Percentiles rank a stretch among this genome's conserved stretches.
These are phyloP conservation scores for Sicyos edulis DNA, from an alignment of 306 rosid species.

Conservation along the genomic window DNA sequence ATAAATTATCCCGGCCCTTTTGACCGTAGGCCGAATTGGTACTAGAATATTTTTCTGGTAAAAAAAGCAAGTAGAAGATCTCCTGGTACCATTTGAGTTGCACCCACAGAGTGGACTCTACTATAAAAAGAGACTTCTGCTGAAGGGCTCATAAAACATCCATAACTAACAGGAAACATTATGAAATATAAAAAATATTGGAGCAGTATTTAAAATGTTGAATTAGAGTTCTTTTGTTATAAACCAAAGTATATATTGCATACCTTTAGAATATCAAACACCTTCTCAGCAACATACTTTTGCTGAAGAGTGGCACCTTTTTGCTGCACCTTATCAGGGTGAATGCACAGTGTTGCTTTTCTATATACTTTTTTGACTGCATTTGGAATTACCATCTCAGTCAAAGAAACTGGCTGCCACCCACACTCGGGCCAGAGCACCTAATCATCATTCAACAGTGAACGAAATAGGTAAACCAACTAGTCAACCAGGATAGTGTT, in stretches of 20 bases:
- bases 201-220: neutral
- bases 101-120: neutral
- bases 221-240: neutral
- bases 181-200: neutral
- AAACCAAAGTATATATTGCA: neutral
- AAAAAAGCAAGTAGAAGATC: neutral
- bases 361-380: conserved; percentile 81
- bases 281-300: conserved; percentile 92
- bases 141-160: neutral
- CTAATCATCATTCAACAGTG: conserved; percentile 40
- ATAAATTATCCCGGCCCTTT: too few species aligned
- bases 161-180: neutral
- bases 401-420: conserved; percentile 92
- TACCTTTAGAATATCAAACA: conserved; percentile 98
- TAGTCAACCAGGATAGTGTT: neutral
- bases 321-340: conserved; percentile 98
- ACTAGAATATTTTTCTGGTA: too few species aligned
- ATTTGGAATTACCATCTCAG: conserved; percentile 75
- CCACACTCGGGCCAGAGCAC: conserved; percentile 98
- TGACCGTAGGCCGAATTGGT: too few species aligned
- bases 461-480: conserved; percentile 16
- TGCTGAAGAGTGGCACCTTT: conserved; percentile 97
- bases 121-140: neutral
- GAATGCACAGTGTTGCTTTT: conserved; percentile 94
- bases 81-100: neutral